Conservation (phyloP, 208 protist genomes). For the Leishmania guyanensis region DNA sequence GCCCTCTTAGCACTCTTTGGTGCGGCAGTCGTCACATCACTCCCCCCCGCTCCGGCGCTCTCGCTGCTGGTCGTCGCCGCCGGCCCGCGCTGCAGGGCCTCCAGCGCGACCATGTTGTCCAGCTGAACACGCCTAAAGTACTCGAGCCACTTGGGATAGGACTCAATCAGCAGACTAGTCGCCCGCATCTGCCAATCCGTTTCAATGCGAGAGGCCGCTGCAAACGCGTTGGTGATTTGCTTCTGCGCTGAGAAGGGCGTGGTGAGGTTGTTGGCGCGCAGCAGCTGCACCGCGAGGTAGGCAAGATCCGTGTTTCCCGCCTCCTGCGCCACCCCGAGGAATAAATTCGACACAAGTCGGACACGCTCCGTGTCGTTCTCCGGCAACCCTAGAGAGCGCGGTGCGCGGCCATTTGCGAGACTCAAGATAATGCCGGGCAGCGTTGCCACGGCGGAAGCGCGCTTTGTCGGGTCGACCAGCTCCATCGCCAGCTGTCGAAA, state of each 20-base stretch:
- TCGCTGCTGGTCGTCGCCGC: not conserved
- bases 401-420: slow-evolving; percentile 79
- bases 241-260: slow-evolving; percentile 82
- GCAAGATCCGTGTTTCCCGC: slow-evolving; percentile 81
- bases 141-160: slow-evolving; percentile 62
- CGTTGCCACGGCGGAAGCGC: slow-evolving; percentile 44
- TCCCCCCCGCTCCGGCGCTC: not conserved
- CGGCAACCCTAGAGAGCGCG: slow-evolving; percentile 56
- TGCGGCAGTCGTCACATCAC: not conserved
- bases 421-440: slow-evolving; percentile 76
- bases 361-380: slow-evolving; percentile 51
- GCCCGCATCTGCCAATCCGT: slow-evolving; percentile 83
- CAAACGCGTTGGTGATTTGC: slow-evolving; percentile 85
- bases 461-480: slow-evolving; percentile 54
- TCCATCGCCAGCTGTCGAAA: slow-evolving; percentile 80
- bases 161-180: slow-evolving; percentile 65
- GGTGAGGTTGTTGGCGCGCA: slow-evolving; percentile 78
- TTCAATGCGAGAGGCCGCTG: slow-evolving; percentile 67
- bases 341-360: slow-evolving; percentile 56
- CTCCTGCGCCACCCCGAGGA: slow-evolving; percentile 74
- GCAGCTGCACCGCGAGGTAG: slow-evolving; percentile 81
- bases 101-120: slow-evolving; percentile 53
- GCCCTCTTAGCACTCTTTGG: not conserved
- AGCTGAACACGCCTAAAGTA: slow-evolving; percentile 60
- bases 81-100: slow-evolving; percentile 9